These are phyloP conservation scores for Scortechinia acanthostroma DNA, from an alignment of 2,329 filamentous ascomycete genomes.

Conservation along the genomic window DNA sequence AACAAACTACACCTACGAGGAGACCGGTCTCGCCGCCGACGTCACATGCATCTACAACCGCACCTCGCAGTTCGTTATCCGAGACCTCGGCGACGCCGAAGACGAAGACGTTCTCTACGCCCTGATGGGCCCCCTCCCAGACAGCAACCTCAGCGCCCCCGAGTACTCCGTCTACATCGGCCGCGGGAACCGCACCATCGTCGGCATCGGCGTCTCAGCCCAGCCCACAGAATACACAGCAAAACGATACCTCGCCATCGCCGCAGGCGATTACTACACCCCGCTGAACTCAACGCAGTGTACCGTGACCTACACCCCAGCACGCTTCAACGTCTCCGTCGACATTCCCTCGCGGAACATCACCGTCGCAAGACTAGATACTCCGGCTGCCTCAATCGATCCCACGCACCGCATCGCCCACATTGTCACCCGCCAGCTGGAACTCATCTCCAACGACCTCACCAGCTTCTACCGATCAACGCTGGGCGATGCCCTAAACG, in stretches of 20 bases:
- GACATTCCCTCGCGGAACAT: slow-evolving; percentile 16
- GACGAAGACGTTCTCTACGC: no score
- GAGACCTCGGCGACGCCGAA: no score
- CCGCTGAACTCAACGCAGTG: slow-evolving; percentile 20
- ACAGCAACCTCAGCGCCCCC: slow-evolving; percentile 5
- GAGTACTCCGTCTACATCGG: slow-evolving; percentile 20
- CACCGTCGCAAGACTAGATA: slow-evolving; percentile 8
- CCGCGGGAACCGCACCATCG: slow-evolving; percentile 13
- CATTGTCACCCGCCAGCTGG: slow-evolving; percentile 18
- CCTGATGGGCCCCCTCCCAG: slow-evolving; percentile 4
- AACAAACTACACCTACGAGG: slow-evolving; percentile 17
- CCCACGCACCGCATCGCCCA: slow-evolving; percentile 7
- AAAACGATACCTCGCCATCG: slow-evolving; percentile 17
- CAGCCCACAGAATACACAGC: slow-evolving; percentile 12
- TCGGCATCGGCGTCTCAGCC: slow-evolving; percentile 18
- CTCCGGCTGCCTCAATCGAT: slow-evolving; percentile 9
- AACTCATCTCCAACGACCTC: slow-evolving; percentile 23
- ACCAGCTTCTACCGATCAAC: slow-evolving; percentile 24
- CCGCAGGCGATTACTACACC: slow-evolving; percentile 15
- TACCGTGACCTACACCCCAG: slow-evolving; percentile 15
- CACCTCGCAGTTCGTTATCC: slow-evolving; percentile 17
- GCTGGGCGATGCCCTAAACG: slow-evolving; percentile 21
- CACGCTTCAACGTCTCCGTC: slow-evolving; percentile 17
- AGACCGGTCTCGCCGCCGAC: slow-evolving; percentile 18
- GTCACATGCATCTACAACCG: slow-evolving; percentile 25